phyloP scores from a whole-genome alignment of 2,329 filamentous ascomycete genomes.

The Penicillium sp. region DNA sequence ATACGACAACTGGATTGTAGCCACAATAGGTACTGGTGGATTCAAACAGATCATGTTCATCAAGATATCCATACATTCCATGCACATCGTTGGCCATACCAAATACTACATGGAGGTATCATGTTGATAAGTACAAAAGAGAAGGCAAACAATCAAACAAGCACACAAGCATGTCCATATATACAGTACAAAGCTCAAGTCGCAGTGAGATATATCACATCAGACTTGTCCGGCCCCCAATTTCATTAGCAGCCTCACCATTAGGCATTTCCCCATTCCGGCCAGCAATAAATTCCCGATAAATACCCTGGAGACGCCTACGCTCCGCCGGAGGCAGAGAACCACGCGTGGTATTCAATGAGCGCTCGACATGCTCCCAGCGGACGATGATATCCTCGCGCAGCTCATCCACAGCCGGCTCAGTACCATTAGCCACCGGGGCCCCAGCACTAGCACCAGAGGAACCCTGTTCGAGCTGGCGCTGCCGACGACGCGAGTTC shows the following conservation, averaged over 20 bases:
- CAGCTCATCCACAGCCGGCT: constrained; percentile 30
- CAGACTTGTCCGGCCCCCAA: constrained; percentile 86
- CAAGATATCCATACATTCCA: no score
- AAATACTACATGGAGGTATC: background rate
- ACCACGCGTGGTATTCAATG: constrained; percentile 70
- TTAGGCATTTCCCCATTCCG: constrained; percentile 93
- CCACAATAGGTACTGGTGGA: no score
- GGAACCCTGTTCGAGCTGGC: constrained; percentile 46
- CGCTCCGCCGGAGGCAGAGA: constrained; percentile 80
- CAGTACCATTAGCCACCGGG: constrained; percentile 24
- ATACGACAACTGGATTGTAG: no score
- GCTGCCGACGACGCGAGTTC: constrained; percentile 61
- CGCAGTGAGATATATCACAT: constrained; percentile 58
- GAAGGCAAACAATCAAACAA: background rate
- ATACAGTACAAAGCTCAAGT: constrained; percentile 17
- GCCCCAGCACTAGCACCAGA: constrained; percentile 9
- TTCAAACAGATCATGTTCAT: no score
- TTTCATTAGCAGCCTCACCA: constrained; percentile 84
- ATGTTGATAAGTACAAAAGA: constrained; percentile 11
- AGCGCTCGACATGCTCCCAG: constrained; percentile 78
- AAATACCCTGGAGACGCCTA: constrained; percentile 71
- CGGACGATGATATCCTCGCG: constrained; percentile 71
- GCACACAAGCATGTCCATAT: constrained; percentile 14
- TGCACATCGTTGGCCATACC: no score
- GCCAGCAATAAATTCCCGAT: constrained; percentile 86